Base-by-base conservation (phyloP, 148 eudicot species). In the Chenopodium quinoa region DNA sequence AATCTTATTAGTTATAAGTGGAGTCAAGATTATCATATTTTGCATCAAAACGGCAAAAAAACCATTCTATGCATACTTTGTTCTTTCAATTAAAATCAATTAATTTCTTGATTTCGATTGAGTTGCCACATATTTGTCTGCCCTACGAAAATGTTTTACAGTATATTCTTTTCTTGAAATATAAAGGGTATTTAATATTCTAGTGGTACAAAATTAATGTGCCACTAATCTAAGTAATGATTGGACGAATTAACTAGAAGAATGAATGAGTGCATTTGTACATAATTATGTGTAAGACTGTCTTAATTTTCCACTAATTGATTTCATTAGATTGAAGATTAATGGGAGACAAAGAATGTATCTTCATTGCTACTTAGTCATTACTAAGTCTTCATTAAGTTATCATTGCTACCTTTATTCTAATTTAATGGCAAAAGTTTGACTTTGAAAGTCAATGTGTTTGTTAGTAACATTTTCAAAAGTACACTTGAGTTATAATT, bases 1-100 rank as follows among this genome's bases (percentile, higher is more conserved):
- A 16, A 72, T 72, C 75, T 10, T 73, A 17, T 17, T 11, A 73
- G 34, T 73, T 47, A 19, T 4, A 47, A 47, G 76, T 73, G 76
- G 76, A 73, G 50, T 47, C 25, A 72, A 73, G 48, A 71, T 22
- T 71, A 40, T 71, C 75, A 17, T 71, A 50, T 44, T 71, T 19
- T 71, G 75, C 52, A 37, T 10, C 29, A 16, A 44, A 67, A 66
- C 16, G 34, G 6, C 37, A 67, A 67, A 67, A 27, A 11, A 29
- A 13, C 37, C 29, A 27, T 16, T 66, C 71, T 12, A 12, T 37
- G 6, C 11, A 17, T 27, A 8, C 12, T 65, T n/a, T 25, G 29
- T 7, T 67, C 5, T 62, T 3, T 56, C 60, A 1, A 16, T 12
- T 56, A 12, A 48, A 9, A 48, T 48, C 4, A 56, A 56, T 54